Conservation (phyloP, 1,284 basidiomycete species). For the Boletus putidus region DNA sequence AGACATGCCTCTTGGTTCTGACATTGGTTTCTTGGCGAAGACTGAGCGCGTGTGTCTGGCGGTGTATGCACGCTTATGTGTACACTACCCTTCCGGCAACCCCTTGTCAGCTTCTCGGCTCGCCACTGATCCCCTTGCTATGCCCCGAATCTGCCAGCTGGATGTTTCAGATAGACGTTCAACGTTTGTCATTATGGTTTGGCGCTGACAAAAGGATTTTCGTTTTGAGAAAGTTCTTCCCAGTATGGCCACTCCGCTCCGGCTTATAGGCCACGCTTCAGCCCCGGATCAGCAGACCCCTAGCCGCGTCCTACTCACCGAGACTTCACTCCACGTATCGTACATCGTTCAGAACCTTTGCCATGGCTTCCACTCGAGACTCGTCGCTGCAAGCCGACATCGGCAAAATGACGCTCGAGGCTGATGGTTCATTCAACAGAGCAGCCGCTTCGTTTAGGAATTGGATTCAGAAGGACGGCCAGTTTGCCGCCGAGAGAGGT, state of each 20-base stretch:
- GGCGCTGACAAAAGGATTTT: constrained; percentile 1
- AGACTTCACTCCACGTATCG: neutral
- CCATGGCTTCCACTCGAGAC: constrained; percentile 38
- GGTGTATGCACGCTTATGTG: no score
- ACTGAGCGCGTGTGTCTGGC: no score
- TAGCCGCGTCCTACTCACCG: neutral
- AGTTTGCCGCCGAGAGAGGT: constrained; percentile 84
- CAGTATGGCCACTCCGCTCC: constrained; percentile 16
- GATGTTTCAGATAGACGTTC: no score
- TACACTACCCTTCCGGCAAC: no score
- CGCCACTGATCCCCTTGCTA: no score
- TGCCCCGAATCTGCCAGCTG: no score
- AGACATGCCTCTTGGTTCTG: no score
- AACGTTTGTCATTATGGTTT: no score
- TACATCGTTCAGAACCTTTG: neutral
- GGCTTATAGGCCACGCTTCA: constrained; percentile 9
- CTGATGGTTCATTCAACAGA: constrained; percentile 85
- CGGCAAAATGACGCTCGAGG: constrained; percentile 57
- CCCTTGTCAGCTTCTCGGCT: no score
- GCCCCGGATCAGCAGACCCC: constrained; percentile 10
- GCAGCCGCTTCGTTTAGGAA: constrained; percentile 73
- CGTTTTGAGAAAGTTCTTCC: constrained; percentile 15
- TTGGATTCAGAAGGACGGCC: constrained; percentile 67
- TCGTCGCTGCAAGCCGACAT: constrained; percentile 55
- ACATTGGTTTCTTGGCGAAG: no score